phyloP scores from a whole-genome alignment of 2,329 filamentous ascomycete species.

The Lachnellula willkommii region DNA sequence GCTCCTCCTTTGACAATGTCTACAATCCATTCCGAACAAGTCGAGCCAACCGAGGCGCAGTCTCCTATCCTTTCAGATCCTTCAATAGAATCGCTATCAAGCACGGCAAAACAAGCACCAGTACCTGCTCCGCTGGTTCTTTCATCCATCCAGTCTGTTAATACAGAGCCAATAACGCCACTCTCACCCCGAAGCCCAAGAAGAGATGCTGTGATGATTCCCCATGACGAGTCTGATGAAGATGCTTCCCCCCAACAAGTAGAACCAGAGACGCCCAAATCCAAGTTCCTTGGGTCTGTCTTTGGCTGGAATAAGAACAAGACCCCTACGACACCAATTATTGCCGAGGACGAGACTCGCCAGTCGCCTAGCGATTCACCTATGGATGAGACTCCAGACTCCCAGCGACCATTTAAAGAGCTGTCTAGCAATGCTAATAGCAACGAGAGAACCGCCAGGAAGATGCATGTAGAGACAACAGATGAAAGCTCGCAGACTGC shows the following conservation, averaged over 20 bases:
- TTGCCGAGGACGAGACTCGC: constrained; percentile 61
- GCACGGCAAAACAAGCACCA: constrained; percentile 29
- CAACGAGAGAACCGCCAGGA: constrained; percentile 35
- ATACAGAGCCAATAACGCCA: constrained; percentile 28
- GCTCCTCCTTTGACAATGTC: constrained; percentile 28
- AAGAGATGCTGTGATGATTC: constrained; percentile 52
- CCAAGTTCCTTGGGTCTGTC: constrained; percentile 39
- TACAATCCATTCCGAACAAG: constrained; percentile 35
- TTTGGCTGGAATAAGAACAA: constrained; percentile 42
- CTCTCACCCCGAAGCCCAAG: constrained; percentile 45
- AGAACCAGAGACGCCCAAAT: constrained; percentile 38
- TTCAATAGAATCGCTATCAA: background rate
- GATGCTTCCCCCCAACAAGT: constrained; percentile 27
- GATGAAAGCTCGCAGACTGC: constrained; percentile 79
- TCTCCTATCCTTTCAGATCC: constrained; percentile 4
- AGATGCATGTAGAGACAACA: constrained; percentile 41
- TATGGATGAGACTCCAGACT: constrained; percentile 46
- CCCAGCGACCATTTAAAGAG: constrained; percentile 54
- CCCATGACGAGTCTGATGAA: constrained; percentile 38
- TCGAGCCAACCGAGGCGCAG: constrained; percentile 21
- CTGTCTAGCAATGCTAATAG: constrained; percentile 52
- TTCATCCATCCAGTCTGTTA: constrained; percentile 27
- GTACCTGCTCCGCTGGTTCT: constrained; percentile 24
- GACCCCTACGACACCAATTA: constrained; percentile 39
- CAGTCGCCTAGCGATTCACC: constrained; percentile 50